These are phyloP conservation scores for Botrytis aclada DNA, from an alignment of 2,329 filamentous ascomycete genomes.

Conservation along the genomic window DNA sequence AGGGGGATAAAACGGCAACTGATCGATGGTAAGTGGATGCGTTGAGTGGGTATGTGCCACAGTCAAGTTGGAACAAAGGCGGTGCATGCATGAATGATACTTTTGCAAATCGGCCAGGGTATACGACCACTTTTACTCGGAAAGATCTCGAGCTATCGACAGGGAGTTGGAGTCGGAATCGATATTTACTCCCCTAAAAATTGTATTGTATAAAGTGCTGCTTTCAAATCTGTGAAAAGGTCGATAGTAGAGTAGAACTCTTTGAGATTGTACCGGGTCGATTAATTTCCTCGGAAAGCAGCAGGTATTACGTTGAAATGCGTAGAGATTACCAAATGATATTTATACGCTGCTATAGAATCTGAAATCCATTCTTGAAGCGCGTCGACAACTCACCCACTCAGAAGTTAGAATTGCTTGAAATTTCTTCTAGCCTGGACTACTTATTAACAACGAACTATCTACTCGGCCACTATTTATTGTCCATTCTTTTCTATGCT, in stretches of 20 bases:
- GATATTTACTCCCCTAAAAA: not conserved
- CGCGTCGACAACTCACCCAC: not conserved
- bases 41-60: slow-evolving; percentile 12
- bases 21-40: not conserved
- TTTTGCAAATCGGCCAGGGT: slow-evolving; percentile 6
- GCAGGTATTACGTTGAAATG: not conserved
- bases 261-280: slow-evolving; percentile 1
- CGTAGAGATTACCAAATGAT: not conserved
- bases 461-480: slow-evolving; percentile 1
- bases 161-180: not conserved
- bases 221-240: not conserved
- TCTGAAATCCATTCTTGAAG: slow-evolving; percentile 6
- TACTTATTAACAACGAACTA: not conserved
- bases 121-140: not conserved
- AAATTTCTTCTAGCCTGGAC: not conserved
- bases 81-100: slow-evolving; percentile 16
- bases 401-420: not conserved
- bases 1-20: slow-evolving; percentile 17
- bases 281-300: not conserved
- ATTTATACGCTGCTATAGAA: not conserved
- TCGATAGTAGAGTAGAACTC: not conserved
- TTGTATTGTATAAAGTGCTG: not conserved
- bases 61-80: slow-evolving; percentile 2
- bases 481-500: not conserved
- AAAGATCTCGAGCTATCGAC: not conserved